Percentiles rank a stretch among this genome's conserved stretches.
Conservation (phyloP, 2,329 filamentous ascomycete species). For the Hypoxylon sp. region DNA sequence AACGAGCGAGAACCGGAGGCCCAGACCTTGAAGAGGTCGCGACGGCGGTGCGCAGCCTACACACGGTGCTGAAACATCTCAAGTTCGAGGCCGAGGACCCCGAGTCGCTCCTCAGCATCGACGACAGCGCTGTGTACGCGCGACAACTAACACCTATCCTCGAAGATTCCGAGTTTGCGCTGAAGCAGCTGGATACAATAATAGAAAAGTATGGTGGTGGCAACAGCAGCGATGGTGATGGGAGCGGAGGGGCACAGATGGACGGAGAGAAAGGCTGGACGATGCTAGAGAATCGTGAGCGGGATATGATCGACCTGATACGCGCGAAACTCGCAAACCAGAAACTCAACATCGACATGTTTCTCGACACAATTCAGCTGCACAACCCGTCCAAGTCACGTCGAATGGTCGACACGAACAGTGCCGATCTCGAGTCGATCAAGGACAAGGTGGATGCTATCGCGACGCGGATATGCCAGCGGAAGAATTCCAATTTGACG, state of each 20-base stretch:
- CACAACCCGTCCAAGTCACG: constrained; percentile 55
- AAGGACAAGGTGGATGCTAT: constrained; percentile 69
- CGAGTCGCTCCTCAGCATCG: constrained; percentile 62
- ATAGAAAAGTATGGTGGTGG: constrained; percentile 53
- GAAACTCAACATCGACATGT: constrained; percentile 61
- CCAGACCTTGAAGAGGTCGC: constrained; percentile 60
- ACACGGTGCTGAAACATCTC: constrained; percentile 65
- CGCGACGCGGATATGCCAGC: constrained; percentile 59
- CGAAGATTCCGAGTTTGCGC: constrained; percentile 62
- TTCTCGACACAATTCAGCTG: constrained; percentile 66
- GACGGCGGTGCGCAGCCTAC: constrained; percentile 60
- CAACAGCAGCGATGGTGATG: constrained; percentile 34
- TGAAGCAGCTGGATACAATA: constrained; percentile 63
- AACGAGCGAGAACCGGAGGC: constrained; percentile 59
- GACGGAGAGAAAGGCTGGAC: constrained; percentile 47
- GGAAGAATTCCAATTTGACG: constrained; percentile 49
- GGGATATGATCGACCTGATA: constrained; percentile 54
- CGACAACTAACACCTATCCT: constrained; percentile 62
- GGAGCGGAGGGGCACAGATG: constrained; percentile 41
- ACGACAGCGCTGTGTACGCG: constrained; percentile 53
- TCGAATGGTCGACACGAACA: constrained; percentile 49
- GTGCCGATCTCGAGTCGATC: constrained; percentile 59
- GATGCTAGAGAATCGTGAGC: constrained; percentile 48
- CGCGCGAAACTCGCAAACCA: constrained; percentile 59
- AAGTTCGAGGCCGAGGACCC: constrained; percentile 65